Base-by-base conservation (phyloP, 768 basidiomycete species). In the Boletellus ananiceps region DNA sequence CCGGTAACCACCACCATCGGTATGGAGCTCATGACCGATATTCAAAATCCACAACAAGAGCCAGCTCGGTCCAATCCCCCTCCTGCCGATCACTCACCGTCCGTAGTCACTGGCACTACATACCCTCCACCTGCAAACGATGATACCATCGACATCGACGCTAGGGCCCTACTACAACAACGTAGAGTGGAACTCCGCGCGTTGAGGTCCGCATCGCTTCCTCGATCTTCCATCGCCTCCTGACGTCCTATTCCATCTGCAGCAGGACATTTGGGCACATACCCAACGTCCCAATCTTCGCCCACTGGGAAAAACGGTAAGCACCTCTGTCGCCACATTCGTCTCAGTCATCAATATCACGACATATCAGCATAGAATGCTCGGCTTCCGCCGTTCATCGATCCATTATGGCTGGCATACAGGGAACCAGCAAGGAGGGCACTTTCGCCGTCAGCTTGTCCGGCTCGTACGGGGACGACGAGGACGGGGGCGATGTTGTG, bases 401-500 rank as follows among this genome's bases (percentile, higher is more conserved):
- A 11, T 15, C 40, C 0, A 0, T 0, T 1, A 33, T 56, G 8
- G 47, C 49, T 15, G 64, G 64, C 6, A 68, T 66, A 39, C 51
- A 25, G 29, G 64, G 64, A 19, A 61, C 18, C 12, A 3, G 5
- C 3, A 13, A 0, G 7, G 12, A 48, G 0, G 64, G 66, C 11
- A 44, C 21, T 1, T 57, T 15, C 19, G 66, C 64, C 16, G 29
- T 68, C 31, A 51, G 33, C 8, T 3, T 66, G 18, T 63, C 66
- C 2, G 4, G n/a, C 18, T 8, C 6, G 8, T 65, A 68, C 46
- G 7, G 37, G 37, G 64, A 68, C 29, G 38, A 66, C 19, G 50
- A 61, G 35, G 64, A 66, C 34, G 50, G 49, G 0, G 64, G 64
- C 1, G 59, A 66, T 16, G 41, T 61, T 3, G 52, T 68, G 66